phyloP scores from a whole-genome alignment of 352 stramenopile genomes.

The Lagenidium sp. region DNA sequence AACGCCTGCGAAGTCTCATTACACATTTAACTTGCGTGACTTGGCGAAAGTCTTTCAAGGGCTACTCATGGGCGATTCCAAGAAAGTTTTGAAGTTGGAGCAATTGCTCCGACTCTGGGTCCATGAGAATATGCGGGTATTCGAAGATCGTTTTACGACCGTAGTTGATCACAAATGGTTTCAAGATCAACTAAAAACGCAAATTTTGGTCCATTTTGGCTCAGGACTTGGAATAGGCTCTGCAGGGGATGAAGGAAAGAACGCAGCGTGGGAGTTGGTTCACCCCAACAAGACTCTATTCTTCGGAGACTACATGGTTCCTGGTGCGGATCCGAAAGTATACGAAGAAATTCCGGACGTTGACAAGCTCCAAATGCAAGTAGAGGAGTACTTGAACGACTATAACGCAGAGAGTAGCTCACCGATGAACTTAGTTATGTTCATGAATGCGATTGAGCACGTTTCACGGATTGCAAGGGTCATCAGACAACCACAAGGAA shows the following conservation, averaged over 20 bases:
- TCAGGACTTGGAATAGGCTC: constrained; percentile 18
- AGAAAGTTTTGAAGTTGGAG: constrained; percentile 61
- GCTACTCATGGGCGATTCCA: constrained; percentile 72
- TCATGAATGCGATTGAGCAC: constrained; percentile 86
- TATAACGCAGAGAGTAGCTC: constrained; percentile 84
- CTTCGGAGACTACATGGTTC: constrained; percentile 92
- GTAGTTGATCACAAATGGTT: constrained; percentile 72
- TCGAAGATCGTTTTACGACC: constrained; percentile 83
- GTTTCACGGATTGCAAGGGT: constrained; percentile 77
- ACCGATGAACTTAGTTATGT: constrained; percentile 85
- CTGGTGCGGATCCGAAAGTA: constrained; percentile 82
- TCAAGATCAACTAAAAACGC: constrained; percentile 46
- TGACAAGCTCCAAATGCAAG: constrained; percentile 63
- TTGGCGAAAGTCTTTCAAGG: constrained; percentile 85
- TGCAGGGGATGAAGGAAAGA: constrained; percentile 12
- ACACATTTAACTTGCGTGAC: constrained; percentile 87
- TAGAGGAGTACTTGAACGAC: constrained; percentile 84
- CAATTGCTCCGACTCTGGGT: constrained; percentile 70
- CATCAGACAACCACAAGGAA: constrained; percentile 81
- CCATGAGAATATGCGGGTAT: constrained; percentile 83
- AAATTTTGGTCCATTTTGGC: constrained; percentile 48
- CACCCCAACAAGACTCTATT: constrained; percentile 57
- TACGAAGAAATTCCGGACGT: constrained; percentile 90
- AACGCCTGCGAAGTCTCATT: constrained; percentile 79
- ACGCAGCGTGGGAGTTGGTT: constrained; percentile 50